Evolutionary conservation across 345 rosid genomes (phyloP).

Genomic region (Brassica incana): DNA sequence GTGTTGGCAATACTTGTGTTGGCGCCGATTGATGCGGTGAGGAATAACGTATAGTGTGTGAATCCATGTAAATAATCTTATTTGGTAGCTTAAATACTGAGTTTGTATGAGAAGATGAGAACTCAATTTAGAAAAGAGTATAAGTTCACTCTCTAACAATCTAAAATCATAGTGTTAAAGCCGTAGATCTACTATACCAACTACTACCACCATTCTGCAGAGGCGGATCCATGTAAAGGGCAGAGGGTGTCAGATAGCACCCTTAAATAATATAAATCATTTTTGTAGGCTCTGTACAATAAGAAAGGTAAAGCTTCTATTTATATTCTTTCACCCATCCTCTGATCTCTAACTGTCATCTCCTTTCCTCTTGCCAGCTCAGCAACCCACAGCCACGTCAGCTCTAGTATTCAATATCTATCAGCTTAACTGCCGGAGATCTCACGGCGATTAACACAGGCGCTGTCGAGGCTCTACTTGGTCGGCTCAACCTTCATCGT

Average conservation of each 20-base stretch:
- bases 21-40: not conserved
- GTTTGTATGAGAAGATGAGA: no score
- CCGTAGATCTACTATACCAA: constrained; percentile 26
- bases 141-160: constrained; percentile 3
- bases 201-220: not conserved
- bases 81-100: not conserved
- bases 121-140: not conserved
- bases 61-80: not conserved
- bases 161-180: not conserved
- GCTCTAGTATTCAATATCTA: no score
- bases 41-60: not conserved
- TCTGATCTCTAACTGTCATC: no score
- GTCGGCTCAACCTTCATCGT: constrained; percentile 90
- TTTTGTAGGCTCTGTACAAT: no score
- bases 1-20: no score
- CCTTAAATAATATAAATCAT: no score
- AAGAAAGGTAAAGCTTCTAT: no score
- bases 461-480: constrained; percentile 74
- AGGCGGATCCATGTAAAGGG: no score
- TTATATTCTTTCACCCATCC: no score
- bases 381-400: no score
- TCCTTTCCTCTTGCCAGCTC: no score
- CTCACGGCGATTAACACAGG: constrained; percentile 63
- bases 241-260: no score
- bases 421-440: constrained; percentile 47